A percentile compares a stretch with the other conserved stretches of the same genome.
These are phyloP conservation scores for Clitopilus passeckerianus DNA, from an alignment of 768 basidiomycete genomes.

Conservation along the genomic window DNA sequence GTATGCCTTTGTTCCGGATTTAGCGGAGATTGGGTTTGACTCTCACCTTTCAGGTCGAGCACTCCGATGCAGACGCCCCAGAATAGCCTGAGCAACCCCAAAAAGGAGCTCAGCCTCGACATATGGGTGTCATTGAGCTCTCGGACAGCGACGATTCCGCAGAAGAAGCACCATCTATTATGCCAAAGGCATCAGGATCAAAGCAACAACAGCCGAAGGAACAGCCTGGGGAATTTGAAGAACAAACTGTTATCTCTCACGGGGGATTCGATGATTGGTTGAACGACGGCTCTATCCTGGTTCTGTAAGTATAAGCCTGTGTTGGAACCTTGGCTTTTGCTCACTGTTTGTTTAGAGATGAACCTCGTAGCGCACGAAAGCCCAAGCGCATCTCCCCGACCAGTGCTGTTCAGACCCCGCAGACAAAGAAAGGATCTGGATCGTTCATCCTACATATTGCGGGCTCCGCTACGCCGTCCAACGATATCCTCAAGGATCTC, in stretches of 20 bases:
- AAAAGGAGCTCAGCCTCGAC: not conserved
- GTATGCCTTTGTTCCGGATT: not conserved
- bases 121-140: constrained; percentile 20
- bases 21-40: not conserved
- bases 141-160: constrained; percentile 13
- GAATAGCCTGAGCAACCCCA: not conserved
- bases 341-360: constrained; percentile 27
- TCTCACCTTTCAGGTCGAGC: not conserved
- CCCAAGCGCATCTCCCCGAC: constrained; percentile 25
- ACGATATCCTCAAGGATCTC: not conserved
- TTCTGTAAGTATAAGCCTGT: constrained; percentile 23
- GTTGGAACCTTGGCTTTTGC: not conserved
- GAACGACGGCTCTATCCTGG: constrained; percentile 32
- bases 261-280: constrained; percentile 23
- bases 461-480: not conserved
- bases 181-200: not conserved
- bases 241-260: constrained; percentile 13
- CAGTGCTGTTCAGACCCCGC: not conserved
- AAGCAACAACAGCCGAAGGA: not conserved
- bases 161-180: not conserved
- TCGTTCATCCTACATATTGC: not conserved
- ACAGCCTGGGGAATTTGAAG: not conserved
- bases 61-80: constrained; percentile 7
- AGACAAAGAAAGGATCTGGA: not conserved
- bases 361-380: constrained; percentile 43